Conservation (phyloP, 2,329 filamentous ascomycete species). For the Aspergillus nomiae region DNA sequence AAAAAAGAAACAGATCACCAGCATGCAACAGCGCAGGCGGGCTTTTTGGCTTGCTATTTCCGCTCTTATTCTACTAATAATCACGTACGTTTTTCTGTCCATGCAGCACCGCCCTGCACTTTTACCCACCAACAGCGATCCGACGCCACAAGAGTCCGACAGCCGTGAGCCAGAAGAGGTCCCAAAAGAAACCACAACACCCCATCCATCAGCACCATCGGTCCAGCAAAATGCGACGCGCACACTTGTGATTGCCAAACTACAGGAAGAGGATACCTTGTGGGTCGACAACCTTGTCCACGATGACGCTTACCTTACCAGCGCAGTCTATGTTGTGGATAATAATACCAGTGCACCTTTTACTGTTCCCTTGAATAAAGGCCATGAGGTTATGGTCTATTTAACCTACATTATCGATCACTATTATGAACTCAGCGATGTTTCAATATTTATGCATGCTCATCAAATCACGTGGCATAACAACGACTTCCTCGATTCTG, state of each 20-base stretch:
- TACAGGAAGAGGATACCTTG: conserved; percentile 9
- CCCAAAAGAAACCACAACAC: background rate
- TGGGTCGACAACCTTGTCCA: conserved; percentile 6
- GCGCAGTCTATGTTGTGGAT: conserved; percentile 48
- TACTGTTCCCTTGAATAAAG: conserved; percentile 53
- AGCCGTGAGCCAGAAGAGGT: background rate
- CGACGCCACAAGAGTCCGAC: background rate
- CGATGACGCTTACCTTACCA: conserved; percentile 1
- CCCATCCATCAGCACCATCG: background rate
- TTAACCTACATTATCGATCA: conserved; percentile 60
- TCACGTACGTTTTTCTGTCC: background rate
- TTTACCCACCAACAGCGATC: background rate
- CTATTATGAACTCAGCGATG: conserved; percentile 54
- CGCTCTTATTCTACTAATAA: background rate
- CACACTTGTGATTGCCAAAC: conserved; percentile 9
- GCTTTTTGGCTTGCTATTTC: background rate
- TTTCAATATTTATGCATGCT: conserved; percentile 54
- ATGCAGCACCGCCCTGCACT: background rate
- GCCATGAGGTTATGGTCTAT: conserved; percentile 57
- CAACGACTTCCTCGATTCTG: conserved; percentile 47
- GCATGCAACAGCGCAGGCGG: background rate
- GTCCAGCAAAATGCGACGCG: background rate
- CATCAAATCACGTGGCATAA: conserved; percentile 54
- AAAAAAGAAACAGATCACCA: background rate
- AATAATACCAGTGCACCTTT: conserved; percentile 40